Evolutionary conservation across 257 asterid genomes (phyloP), one percentile per base, ranked within the genome.

Genomic region (Datura wrightii): DNA sequence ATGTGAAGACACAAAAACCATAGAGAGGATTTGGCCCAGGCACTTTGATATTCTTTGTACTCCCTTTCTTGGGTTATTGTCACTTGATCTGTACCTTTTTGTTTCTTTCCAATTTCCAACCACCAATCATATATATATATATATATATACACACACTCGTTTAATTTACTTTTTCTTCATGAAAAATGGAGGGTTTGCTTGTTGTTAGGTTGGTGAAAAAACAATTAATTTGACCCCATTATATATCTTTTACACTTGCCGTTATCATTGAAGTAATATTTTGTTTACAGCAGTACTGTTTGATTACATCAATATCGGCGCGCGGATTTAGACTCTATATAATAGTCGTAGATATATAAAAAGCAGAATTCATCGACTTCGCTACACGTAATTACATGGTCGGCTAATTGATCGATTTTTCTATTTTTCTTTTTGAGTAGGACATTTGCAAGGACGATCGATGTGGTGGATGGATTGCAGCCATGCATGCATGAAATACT

Each of bases 51-150:
- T 79, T 85, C 85, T 4, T 86, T 89, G 90, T 86, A 86, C 87
- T 86, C 65, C 5, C 83, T 83, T 79, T 78, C 53, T 69, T 56
- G 84, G 87, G 83, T 87, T 6, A 74, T 48, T 85, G 85, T 39
- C 74, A 85, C 86, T 83, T 86, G 56, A 85, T 83, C 79, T 85
- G 59, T 88, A 84, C 82, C 46, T 78, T 85, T 48, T 91, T 88
- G 85, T 88, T 86, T 88, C 46, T 85, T 86, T 84, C 84, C 88
- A 78, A 86, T 41, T 62, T 83, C 85, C 87, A 88, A 87, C 93
- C 82, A 88, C 93, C 84, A 88, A 88, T 87, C 67, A 86, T 85
- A 31, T 34, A 74, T 24, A 24, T 24, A 24, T 24, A 24, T 24
- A 24, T 24, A 1, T 24, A n/a, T n/a, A n/a, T n/a, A n/a, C n/a